These are phyloP conservation scores for Crinitomyces ghanaensis DNA, from an alignment of 805 yeast species.

Conservation along the genomic window DNA sequence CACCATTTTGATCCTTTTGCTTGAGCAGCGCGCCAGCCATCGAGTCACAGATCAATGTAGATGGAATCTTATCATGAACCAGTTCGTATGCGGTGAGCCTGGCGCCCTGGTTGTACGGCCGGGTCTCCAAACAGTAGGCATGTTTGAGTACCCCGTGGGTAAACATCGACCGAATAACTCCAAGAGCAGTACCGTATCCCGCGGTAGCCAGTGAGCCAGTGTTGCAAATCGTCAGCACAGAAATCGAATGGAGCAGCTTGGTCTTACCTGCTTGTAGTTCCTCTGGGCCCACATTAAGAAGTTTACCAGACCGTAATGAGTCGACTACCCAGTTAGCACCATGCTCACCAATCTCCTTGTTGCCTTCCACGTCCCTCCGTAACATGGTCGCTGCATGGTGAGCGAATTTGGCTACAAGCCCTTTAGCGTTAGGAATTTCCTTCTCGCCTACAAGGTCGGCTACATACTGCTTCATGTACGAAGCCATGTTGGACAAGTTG, in stretches of 20 bases:
- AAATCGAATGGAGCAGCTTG: too few relatives aligned
- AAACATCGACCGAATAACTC: constrained; percentile 69
- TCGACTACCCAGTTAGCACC: constrained; percentile 61
- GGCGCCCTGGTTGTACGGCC: constrained; percentile 96
- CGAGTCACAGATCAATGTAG: constrained; percentile 80
- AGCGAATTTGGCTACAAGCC: constrained; percentile 27
- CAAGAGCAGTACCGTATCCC: constrained; percentile 95
- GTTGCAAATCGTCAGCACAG: constrained; percentile 86
- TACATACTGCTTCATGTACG: constrained; percentile 34
- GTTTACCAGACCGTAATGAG: constrained; percentile 44
- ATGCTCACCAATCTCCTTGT: constrained; percentile 63
- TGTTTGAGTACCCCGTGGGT: constrained; percentile 44
- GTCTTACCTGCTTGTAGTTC: too few relatives aligned
- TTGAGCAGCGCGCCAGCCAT: constrained; percentile 75
- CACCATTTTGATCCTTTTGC: constrained; percentile 48
- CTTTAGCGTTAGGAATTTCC: constrained; percentile 14
- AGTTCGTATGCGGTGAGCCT: constrained; percentile 86
- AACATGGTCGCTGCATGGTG: constrained; percentile 38
- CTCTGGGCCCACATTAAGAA: too few relatives aligned
- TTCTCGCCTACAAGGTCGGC: constrained; percentile 8
- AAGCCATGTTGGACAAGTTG: constrained; percentile 67
- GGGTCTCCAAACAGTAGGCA: constrained; percentile 82
- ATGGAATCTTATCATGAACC: constrained; percentile 74
- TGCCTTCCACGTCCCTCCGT: constrained; percentile 69
- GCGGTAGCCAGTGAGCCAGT: constrained; percentile 96